Base-by-base conservation (phyloP, 345 rosid species). In the Eutrema yunnanense region DNA sequence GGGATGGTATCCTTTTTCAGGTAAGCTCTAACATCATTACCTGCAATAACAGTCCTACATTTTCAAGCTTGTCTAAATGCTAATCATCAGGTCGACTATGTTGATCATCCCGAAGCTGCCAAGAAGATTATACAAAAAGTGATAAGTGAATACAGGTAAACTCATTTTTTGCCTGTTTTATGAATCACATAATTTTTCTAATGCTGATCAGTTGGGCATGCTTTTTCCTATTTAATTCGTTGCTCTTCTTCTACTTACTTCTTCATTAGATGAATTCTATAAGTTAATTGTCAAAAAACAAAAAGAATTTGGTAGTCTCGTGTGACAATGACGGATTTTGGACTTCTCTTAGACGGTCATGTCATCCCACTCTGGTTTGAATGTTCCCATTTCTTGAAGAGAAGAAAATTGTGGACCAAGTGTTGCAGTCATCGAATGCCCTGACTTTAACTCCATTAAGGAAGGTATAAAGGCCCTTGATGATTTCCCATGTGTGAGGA, bases 401-500 rank as follows among this genome's bases (percentile, higher is more conserved):
- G 87, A 85, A 74, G 88, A 88, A 71, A 83, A 89, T 81, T 68
- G 78, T 74, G 98, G 96, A 67, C 95, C 98, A 67, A 82, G 81
- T 53, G 57, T 94, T 69, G 96, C 88, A 62, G 87, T 91, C 64
- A 81, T 83, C 44, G 97, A 94, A 78, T 84, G 91, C 85, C 97
- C 97, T 54, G 82, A 84, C 71, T 74, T 63, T 61, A 83, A 79
- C 66, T 63, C n/a, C n/a, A n/a, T n/a, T n/a, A n/a, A n/a, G n/a
- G n/a, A n/a, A n/a, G n/a, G n/a, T n/a, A n/a, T n/a, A n/a, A n/a
- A n/a, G n/a, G n/a, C n/a, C 73, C 89, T 94, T 52, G 87, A 88
- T 76, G 87, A 91, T 84, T 91, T 89, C 78, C 98, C 98, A 38
- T 94, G 97, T 69, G 84, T 94, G 76, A 86, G 77, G 78, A 87